Evolutionary conservation across 495 filamentous ascomycete genomes (phyloP).

Genomic region (Hypoxylon lenormandii): DNA sequence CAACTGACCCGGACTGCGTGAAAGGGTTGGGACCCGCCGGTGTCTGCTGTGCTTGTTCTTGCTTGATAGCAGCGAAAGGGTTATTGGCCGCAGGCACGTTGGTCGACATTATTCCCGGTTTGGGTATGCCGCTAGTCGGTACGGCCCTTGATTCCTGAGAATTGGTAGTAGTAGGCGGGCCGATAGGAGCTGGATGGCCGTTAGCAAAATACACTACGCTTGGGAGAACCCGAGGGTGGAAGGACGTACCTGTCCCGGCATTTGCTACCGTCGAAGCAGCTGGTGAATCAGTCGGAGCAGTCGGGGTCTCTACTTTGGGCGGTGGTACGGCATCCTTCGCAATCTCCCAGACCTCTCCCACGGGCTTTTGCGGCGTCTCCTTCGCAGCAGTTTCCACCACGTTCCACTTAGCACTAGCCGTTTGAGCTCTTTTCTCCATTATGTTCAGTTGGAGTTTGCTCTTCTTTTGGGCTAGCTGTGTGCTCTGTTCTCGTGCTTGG

Average conservation of each 20-base stretch:
- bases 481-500: slow-evolving; percentile 64
- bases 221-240: neutral
- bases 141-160: slow-evolving; percentile 43
- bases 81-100: slow-evolving; percentile 37
- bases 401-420: slow-evolving; percentile 75
- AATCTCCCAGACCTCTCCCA: slow-evolving; percentile 84
- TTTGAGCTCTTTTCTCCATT: slow-evolving; percentile 75
- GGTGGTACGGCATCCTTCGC: slow-evolving; percentile 76
- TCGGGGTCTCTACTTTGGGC: slow-evolving; percentile 46
- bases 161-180: slow-evolving; percentile 30
- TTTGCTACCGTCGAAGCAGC: slow-evolving; percentile 49
- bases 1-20: slow-evolving; percentile 36
- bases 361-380: slow-evolving; percentile 84
- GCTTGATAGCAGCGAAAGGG: slow-evolving; percentile 42
- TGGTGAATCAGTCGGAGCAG: neutral
- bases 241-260: slow-evolving; percentile 48
- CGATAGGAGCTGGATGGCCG: slow-evolving; percentile 27
- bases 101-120: slow-evolving; percentile 35
- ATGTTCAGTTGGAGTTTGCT: slow-evolving; percentile 79
- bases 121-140: slow-evolving; percentile 41
- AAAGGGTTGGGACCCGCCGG: slow-evolving; percentile 46
- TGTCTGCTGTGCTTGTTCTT: slow-evolving; percentile 22
- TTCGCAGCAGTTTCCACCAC: slow-evolving; percentile 81
- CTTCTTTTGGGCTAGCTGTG: slow-evolving; percentile 71
- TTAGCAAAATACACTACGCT: slow-evolving; percentile 33